Conservation (phyloP, 2,329 filamentous ascomycete genomes). For the Cladobotryum protrusum region DNA sequence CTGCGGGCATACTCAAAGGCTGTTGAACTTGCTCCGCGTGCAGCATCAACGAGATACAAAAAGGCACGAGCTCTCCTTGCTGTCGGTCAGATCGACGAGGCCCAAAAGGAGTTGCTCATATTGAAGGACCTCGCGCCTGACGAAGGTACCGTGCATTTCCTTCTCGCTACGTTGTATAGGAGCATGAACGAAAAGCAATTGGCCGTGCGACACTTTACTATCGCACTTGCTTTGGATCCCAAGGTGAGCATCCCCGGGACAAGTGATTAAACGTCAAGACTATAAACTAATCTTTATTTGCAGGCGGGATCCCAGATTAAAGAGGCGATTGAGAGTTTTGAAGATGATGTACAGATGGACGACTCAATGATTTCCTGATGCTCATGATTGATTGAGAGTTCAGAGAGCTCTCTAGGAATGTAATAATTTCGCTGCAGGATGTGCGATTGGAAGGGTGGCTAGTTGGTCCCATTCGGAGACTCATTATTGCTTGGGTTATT, state of each 20-base stretch:
- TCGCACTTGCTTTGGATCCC: constrained; percentile 89
- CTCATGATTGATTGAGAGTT: constrained; percentile 21
- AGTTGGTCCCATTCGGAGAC: background rate
- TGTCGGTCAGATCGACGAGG: constrained; percentile 62
- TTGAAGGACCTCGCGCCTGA: constrained; percentile 88
- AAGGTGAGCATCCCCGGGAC: constrained; percentile 59
- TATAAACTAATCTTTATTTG: background rate
- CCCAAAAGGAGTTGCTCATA: constrained; percentile 76
- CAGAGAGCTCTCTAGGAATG: constrained; percentile 3
- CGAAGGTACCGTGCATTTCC: constrained; percentile 92
- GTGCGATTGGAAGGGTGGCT: constrained; percentile 1
- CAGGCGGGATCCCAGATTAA: constrained; percentile 92
- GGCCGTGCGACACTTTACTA: constrained; percentile 91
- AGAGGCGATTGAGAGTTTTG: constrained; percentile 88
- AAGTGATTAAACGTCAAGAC: background rate
- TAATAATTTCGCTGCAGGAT: constrained; percentile 3
- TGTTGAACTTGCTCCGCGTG: constrained; percentile 72
- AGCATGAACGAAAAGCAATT: constrained; percentile 64
- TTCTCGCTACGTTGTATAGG: constrained; percentile 80
- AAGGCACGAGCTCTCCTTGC: constrained; percentile 84
- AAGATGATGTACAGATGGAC: constrained; percentile 68
- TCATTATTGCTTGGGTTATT: constrained; percentile 3
- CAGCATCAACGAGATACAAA: constrained; percentile 82
- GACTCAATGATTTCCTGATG: constrained; percentile 56
- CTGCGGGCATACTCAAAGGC: constrained; percentile 77